Percentiles rank a stretch among this genome's conserved stretches.
Conservation (phyloP, 768 basidiomycete species). For the Pulveroboletus sp. region DNA sequence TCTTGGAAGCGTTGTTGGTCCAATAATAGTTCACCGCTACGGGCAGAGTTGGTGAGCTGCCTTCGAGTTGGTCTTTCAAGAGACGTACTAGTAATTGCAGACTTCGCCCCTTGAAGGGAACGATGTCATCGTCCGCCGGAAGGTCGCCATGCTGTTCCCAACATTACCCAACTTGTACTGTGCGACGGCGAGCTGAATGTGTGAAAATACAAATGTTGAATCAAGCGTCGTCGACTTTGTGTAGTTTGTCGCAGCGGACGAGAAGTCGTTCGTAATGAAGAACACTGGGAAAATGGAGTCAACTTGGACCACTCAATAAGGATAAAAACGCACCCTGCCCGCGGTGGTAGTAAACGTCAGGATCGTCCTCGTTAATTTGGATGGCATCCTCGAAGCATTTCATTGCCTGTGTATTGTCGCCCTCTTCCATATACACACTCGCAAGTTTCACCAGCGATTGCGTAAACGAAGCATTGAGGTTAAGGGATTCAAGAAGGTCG, state of each 20-base stretch:
- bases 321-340: constrained; percentile 68
- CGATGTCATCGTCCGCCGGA: constrained; percentile 76
- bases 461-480: constrained; percentile 64
- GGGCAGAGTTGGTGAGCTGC: background rate
- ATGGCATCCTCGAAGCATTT: constrained; percentile 91
- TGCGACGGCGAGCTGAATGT: constrained; percentile 96
- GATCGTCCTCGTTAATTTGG: constrained; percentile 75
- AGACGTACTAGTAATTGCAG: constrained; percentile 87
- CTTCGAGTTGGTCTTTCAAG: background rate
- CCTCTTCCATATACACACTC: constrained; percentile 95
- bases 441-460: constrained; percentile 97
- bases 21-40: constrained; percentile 88
- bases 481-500: constrained; percentile 77
- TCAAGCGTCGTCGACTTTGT: constrained; percentile 87
- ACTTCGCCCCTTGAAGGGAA: constrained; percentile 90
- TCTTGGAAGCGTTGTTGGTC: constrained; percentile 90
- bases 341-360: constrained; percentile 98
- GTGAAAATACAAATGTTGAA: constrained; percentile 88
- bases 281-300: constrained; percentile 50
- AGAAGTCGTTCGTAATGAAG: constrained; percentile 93
- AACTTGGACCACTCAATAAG: background rate
- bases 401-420: constrained; percentile 77
- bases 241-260: constrained; percentile 87
- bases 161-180: constrained; percentile 87
- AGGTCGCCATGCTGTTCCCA: constrained; percentile 84